Evolutionary conservation across 106 monocot species (phyloP), one percentile per base, ranked within the genome.

Genomic region (Apostasia shenzhenica): DNA sequence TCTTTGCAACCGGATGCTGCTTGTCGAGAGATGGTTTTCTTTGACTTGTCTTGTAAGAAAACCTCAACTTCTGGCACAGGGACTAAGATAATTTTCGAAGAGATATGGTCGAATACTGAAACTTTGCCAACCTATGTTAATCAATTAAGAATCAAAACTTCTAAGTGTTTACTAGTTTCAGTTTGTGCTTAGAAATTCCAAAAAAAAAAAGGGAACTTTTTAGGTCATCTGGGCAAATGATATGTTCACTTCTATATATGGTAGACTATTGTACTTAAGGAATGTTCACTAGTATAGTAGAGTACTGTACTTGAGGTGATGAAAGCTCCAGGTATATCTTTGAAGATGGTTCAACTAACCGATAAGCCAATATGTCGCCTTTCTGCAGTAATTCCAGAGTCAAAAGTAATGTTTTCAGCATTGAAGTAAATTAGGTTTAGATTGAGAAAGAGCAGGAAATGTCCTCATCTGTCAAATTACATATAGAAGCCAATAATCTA

Each of bases 81-180:
- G n/a, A 62, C 8, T 45, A 62, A 45, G 4, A 62, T 45, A 62
- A 62, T 62, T 45, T 44, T n/a, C n/a, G 62, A 44, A 45, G 62
- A 62, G 12, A 4, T 45, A 2, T 45, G 8, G 45, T 62, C 62
- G 45, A 44, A 62, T 44, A n/a, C 44, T 62, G 44, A 45, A 45
- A 62, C 62, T 62, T 62, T 45, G 45, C 62, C 62, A 62, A 62
- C 62, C 62, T 62, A 45, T 62, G 39, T 58, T 4, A 26, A 57
- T 6, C 2, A 57, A 37, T 57, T 37, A 26, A 57, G 26, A 37
- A 14, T 26, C 3, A 26, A 57, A 56, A 37, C 14, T 56, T 56
- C 3, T 14, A 56, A n/a, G 4, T 12, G 4, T 56, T 14, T 5
- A 4, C 4, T 14, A 13, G 4, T 56, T 56, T 4, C 1, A n/a